phyloP scores from a whole-genome alignment of 2,329 filamentous ascomycete genomes.

The Microascus cirrosus region DNA sequence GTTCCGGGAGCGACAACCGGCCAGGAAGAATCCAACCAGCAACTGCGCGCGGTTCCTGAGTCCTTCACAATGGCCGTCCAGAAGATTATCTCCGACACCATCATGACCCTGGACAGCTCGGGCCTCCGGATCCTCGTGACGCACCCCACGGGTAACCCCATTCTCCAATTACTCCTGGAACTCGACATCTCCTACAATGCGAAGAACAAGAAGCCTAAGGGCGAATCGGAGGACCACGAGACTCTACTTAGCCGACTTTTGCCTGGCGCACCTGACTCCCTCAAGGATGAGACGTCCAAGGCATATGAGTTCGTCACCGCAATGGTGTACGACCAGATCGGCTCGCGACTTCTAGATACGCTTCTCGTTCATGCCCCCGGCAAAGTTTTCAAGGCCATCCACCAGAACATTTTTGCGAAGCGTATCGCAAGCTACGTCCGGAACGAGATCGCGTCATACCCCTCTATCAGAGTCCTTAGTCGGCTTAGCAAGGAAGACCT shows the following conservation, averaged over 20 bases:
- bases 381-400: slow-evolving; percentile 83
- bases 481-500: slow-evolving; percentile 82
- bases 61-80: slow-evolving; percentile 68
- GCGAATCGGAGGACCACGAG: slow-evolving; percentile 18
- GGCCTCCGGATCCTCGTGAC: slow-evolving; percentile 75
- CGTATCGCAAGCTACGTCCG: slow-evolving; percentile 71
- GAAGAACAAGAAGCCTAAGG: slow-evolving; percentile 52
- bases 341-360: slow-evolving; percentile 80
- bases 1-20: slow-evolving; percentile 39
- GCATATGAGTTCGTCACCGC: slow-evolving; percentile 71
- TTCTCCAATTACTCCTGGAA: slow-evolving; percentile 81
- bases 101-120: slow-evolving; percentile 63
- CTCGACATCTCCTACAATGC: slow-evolving; percentile 69
- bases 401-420: slow-evolving; percentile 67
- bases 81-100: slow-evolving; percentile 71
- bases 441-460: slow-evolving; percentile 84
- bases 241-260: slow-evolving; percentile 67
- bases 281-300: slow-evolving; percentile 61
- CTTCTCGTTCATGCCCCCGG: slow-evolving; percentile 72
- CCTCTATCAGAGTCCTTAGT: slow-evolving; percentile 72
- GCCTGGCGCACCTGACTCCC: slow-evolving; percentile 60
- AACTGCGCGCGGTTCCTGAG: slow-evolving; percentile 54
- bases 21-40: slow-evolving; percentile 30
- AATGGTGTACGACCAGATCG: slow-evolving; percentile 81
- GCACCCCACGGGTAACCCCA: slow-evolving; percentile 84